Conservation (phyloP, 495 filamentous ascomycete genomes). For the Neurospora discreta region DNA sequence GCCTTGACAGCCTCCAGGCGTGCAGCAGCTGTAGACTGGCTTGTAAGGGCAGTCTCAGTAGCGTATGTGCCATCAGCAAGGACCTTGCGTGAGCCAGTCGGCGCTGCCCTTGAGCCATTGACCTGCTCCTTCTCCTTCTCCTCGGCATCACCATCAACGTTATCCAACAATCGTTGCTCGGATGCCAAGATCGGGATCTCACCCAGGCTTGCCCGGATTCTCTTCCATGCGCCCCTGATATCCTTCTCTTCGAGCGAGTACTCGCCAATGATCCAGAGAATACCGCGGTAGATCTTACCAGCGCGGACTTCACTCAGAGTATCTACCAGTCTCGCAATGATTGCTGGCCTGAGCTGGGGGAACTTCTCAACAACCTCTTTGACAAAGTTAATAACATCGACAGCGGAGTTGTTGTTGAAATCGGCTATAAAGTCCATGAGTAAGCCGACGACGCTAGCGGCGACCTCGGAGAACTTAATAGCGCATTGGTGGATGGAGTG, state of each 20-base stretch:
- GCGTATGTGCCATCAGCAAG: slow-evolving; percentile 96
- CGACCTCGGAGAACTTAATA: slow-evolving; percentile 97
- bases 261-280: slow-evolving; percentile 96
- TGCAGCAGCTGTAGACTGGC: slow-evolving; percentile 76
- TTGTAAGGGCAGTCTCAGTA: slow-evolving; percentile 91
- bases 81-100: slow-evolving; percentile 79
- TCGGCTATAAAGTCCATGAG: slow-evolving; percentile 99
- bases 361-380: slow-evolving; percentile 99
- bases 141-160: slow-evolving; percentile 42
- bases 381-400: slow-evolving; percentile 96
- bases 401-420: slow-evolving; percentile 91
- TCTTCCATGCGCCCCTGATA: slow-evolving; percentile 95
- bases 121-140: slow-evolving; percentile 53
- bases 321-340: slow-evolving; percentile 78
- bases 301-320: slow-evolving; percentile 90
- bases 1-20: slow-evolving; percentile 94
- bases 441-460: slow-evolving; percentile 88
- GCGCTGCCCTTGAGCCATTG: slow-evolving; percentile 68
- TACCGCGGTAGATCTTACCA: slow-evolving; percentile 93
- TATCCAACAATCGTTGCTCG: slow-evolving; percentile 81
- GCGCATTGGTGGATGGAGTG: slow-evolving; percentile 97
- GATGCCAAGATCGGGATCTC: slow-evolving; percentile 97
- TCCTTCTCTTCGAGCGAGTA: slow-evolving; percentile 89
- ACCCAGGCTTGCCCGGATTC: slow-evolving; percentile 83
- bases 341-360: slow-evolving; percentile 74